phyloP scores from a whole-genome alignment of 768 basidiomycete species.

The Roridomyces roridus region DNA sequence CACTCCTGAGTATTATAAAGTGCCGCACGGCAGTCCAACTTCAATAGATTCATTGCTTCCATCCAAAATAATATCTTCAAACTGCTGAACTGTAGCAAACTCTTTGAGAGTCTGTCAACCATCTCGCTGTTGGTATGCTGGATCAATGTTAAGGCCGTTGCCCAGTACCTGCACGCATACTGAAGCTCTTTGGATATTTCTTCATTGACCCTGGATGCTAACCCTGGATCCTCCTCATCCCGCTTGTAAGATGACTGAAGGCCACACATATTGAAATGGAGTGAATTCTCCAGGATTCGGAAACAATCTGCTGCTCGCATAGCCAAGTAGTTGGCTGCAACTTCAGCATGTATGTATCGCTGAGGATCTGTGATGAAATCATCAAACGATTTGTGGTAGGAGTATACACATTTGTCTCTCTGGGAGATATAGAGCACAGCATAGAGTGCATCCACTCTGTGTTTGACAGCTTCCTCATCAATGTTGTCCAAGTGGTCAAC shows the following conservation, averaged over 20 bases:
- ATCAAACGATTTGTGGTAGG: too few relatives aligned
- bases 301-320: too few relatives aligned
- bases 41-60: slow-evolving; percentile 4
- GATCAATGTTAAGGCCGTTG: not conserved
- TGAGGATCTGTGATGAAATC: too few relatives aligned
- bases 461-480: not conserved
- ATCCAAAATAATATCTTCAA: too few relatives aligned
- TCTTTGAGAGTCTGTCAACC: not conserved
- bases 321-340: too few relatives aligned
- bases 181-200: too few relatives aligned
- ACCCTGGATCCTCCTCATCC: not conserved
- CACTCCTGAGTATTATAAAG: not conserved
- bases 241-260: not conserved
- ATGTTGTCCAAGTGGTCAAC: too few relatives aligned
- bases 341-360: too few relatives aligned
- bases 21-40: not conserved
- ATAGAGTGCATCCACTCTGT: not conserved
- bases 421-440: slow-evolving; percentile 5
- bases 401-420: too few relatives aligned
- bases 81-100: not conserved
- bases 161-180: slow-evolving; percentile 9
- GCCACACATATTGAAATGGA: slow-evolving; percentile 11
- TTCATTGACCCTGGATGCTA: too few relatives aligned
- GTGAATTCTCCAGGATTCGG: too few relatives aligned
- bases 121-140: too few relatives aligned